phyloP scores from a whole-genome alignment of 2,329 filamentous ascomycete species.

The Trichophyton verrucosum region DNA sequence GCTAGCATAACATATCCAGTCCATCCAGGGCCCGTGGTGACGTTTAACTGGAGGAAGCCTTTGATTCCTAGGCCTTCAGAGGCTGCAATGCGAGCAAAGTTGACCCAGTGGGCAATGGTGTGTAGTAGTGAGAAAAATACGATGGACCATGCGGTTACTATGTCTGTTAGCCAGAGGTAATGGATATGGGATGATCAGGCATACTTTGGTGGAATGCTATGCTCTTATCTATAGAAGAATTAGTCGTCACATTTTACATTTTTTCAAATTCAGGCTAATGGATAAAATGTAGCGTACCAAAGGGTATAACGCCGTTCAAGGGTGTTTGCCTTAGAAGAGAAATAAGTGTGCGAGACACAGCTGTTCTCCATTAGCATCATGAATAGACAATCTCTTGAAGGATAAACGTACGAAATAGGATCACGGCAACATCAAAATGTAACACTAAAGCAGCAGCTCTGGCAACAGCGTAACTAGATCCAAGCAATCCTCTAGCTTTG shows the following conservation, averaged over 20 bases:
- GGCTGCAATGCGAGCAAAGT: constrained; percentile 63
- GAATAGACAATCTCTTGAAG: background rate
- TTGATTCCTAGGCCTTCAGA: constrained; percentile 66
- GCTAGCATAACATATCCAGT: constrained; percentile 75
- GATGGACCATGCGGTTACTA: constrained; percentile 66
- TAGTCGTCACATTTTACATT: background rate
- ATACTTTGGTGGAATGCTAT: constrained; percentile 69
- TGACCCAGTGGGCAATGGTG: constrained; percentile 77
- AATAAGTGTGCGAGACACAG: constrained; percentile 73
- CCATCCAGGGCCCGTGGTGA: constrained; percentile 71
- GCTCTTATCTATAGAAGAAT: constrained; percentile 52
- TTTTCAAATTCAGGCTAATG: background rate
- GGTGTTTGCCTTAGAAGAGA: constrained; percentile 69
- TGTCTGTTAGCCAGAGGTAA: constrained; percentile 7
- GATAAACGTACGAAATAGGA: constrained; percentile 47
- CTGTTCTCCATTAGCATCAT: constrained; percentile 14
- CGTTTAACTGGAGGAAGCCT: constrained; percentile 65
- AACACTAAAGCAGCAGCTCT: constrained; percentile 63
- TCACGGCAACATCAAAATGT: constrained; percentile 67
- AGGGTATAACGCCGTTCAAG: constrained; percentile 73
- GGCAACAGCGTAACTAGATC: constrained; percentile 64
- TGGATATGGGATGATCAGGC: constrained; percentile 1
- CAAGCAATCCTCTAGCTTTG: constrained; percentile 54
- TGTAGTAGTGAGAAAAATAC: constrained; percentile 82
- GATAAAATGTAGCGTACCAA: constrained; percentile 27